Evolutionary conservation across 306 rosid genomes (phyloP).

Genomic region (Fragaria ananassa): DNA sequence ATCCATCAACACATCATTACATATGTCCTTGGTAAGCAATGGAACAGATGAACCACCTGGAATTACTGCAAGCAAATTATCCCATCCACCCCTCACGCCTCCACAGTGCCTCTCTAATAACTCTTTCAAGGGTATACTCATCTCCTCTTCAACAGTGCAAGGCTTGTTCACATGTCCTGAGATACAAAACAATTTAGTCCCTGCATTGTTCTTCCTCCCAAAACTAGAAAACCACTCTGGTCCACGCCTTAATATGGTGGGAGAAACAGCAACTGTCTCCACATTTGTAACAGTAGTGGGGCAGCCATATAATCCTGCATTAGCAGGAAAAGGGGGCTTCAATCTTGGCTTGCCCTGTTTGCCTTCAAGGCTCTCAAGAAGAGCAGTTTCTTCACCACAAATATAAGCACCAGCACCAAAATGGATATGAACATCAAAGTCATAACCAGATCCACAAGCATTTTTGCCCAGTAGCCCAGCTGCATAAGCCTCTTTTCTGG

Average conservation of each 20-base stretch:
- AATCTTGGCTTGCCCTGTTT: conserved; percentile 97
- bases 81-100: conserved; percentile 99
- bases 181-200: conserved; percentile 84
- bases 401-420: conserved; percentile 98
- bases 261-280: conserved; percentile 97
- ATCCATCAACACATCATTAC: conserved; percentile 95
- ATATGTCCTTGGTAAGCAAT: conserved; percentile 74
- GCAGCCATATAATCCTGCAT: conserved; percentile 96
- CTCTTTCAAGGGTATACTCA: conserved; percentile 95
- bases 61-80: conserved; percentile 85
- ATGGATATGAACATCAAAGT: conserved; percentile 95
- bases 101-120: conserved; percentile 98
- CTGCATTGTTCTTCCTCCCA: conserved; percentile 96
- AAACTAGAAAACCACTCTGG: conserved; percentile 99
- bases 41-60: conserved; percentile 99
- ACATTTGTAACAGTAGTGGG: conserved; percentile 98
- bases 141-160: conserved; percentile 97
- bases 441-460: conserved; percentile 97
- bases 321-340: conserved; percentile 99
- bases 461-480: conserved; percentile 93
- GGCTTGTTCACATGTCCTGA: conserved; percentile 99
- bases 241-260: conserved; percentile 94
- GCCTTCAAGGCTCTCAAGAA: conserved; percentile 98
- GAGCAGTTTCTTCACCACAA: conserved; percentile 98
- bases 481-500: conserved; percentile 85